Evolutionary conservation across 1,139 yeast genomes (phyloP), one percentile per base, ranked within the genome.

Genomic region (Geotrichum phurueaensis): DNA sequence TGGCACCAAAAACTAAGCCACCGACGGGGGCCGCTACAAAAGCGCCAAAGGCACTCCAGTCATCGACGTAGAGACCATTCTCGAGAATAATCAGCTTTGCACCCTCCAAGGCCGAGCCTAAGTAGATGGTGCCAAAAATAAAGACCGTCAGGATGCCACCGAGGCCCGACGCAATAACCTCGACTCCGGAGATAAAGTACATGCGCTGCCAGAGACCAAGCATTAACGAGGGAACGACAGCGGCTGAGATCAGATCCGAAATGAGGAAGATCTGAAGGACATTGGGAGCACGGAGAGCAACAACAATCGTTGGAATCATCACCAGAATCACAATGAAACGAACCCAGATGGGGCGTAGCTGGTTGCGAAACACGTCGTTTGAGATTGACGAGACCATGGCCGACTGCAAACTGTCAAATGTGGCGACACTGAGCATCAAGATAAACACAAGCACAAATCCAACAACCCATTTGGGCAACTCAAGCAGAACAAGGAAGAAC

Each of bases 41-140:
- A 1, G 97, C 97, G 36, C 96, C 97, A 75, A 91, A 92, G 0
- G 96, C 85, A 69, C 96, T 89, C 97, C 97, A 92, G 72, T 92
- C 97, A 60, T 81, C 83, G 63, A 81, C 78, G 71, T 92, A 92
- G 50, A 92, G 76, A 58, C 97, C 97, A 66, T 89, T 84, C 83
- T 88, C 83, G 55, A 87, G 75, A 62, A 91, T 79, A 62, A 87
- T 73, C 56, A 91, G 78, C 65, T 81, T 80, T n/a, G 88, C 97
- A 66, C 97, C 98, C 63, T 85, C 87, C 62, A 76, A 73, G 7
- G 96, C 94, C 69, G 77, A 75, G 51, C 78, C 81, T 70, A 86
- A 90, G 76, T 90, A 92, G 57, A 89, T 80, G 2, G 91, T 78
- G 54, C 98, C 98, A 72, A 85, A 91, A 54, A 91, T 78, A 73